phyloP scores from a whole-genome alignment of 2,329 filamentous ascomycete genomes.

The Acrocalymma vagum region DNA sequence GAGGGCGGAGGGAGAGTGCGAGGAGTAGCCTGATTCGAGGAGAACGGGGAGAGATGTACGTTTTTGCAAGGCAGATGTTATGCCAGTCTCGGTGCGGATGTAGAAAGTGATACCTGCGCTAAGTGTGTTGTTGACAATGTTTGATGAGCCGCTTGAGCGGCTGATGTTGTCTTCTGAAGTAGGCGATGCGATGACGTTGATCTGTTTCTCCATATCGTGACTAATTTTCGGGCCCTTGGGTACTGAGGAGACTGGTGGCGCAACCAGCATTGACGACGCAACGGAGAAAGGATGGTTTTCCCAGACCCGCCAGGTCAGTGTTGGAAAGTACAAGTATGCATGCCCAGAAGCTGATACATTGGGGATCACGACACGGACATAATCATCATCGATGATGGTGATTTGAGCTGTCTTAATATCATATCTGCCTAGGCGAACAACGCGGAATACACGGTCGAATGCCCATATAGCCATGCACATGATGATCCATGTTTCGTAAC shows the following conservation, averaged over 20 bases:
- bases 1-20: slow-evolving; percentile 5
- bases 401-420: slow-evolving; percentile 48
- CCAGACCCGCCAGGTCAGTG: slow-evolving; percentile 51
- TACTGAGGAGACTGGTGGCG: background rate
- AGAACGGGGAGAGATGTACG: slow-evolving; percentile 8
- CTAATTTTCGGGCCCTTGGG: too few relatives aligned
- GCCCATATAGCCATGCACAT: slow-evolving; percentile 53
- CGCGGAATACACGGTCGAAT: slow-evolving; percentile 56
- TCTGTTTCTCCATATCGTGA: too few relatives aligned
- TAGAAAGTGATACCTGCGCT: slow-evolving; percentile 14
- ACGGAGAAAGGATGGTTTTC: slow-evolving; percentile 65
- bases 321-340: slow-evolving; percentile 61
- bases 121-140: too few relatives aligned
- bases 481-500: slow-evolving; percentile 59
- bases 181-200: too few relatives aligned
- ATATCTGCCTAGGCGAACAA: slow-evolving; percentile 46
- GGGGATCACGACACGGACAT: slow-evolving; percentile 53
- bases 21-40: slow-evolving; percentile 8
- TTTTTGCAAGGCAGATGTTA: slow-evolving; percentile 5
- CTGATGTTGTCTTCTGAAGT: too few relatives aligned
- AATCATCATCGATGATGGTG: slow-evolving; percentile 32
- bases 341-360: slow-evolving; percentile 40
- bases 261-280: background rate
- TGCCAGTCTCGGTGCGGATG: slow-evolving; percentile 10
- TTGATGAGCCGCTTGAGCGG: too few relatives aligned